A percentile compares a stretch with the other conserved stretches of the same genome.
These are phyloP conservation scores for Protomyces inouyei DNA, from an alignment of 1,139 yeast genomes.

Conservation along the genomic window DNA sequence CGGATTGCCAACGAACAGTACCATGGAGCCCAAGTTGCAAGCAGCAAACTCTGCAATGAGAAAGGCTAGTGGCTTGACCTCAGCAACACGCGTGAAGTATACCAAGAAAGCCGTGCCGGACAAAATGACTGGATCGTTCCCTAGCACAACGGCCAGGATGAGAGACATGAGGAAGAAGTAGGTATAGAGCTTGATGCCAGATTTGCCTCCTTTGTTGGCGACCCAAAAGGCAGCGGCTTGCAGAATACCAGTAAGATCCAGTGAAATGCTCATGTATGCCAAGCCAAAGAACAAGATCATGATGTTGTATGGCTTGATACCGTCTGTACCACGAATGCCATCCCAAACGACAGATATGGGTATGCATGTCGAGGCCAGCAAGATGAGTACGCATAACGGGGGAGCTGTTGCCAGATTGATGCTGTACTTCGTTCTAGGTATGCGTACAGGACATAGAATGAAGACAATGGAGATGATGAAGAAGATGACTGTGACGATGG, in stretches of 20 bases:
- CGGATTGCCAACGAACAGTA: slow-evolving; percentile 26
- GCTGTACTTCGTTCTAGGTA: slow-evolving; percentile 12
- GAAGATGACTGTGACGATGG: slow-evolving; percentile 21
- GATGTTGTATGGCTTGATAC: slow-evolving; percentile 26
- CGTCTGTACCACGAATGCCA: slow-evolving; percentile 26
- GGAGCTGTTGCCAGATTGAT: slow-evolving; percentile 28
- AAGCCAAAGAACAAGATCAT: slow-evolving; percentile 26
- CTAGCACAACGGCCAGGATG: slow-evolving; percentile 18
- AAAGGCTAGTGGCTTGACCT: slow-evolving; percentile 19
- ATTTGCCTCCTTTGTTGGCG: slow-evolving; percentile 22
- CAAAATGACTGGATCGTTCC: slow-evolving; percentile 27
- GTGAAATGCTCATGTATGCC: slow-evolving; percentile 28
- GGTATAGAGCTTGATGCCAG: slow-evolving; percentile 18
- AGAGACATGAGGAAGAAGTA: slow-evolving; percentile 25
- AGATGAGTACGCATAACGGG: slow-evolving; percentile 20
- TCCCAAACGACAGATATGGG: slow-evolving; percentile 22
- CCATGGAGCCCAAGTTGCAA: slow-evolving; percentile 27
- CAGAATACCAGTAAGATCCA: slow-evolving; percentile 25
- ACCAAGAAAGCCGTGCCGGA: slow-evolving; percentile 25
- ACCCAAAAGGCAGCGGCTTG: slow-evolving; percentile 28
- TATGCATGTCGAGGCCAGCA: slow-evolving; percentile 22
- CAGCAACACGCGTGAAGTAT: slow-evolving; percentile 27
- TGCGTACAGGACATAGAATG: slow-evolving; percentile 19
- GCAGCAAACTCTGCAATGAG: slow-evolving; percentile 26
- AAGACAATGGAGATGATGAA: slow-evolving; percentile 24